These are phyloP conservation scores for Leccinum subgranulosum DNA, from an alignment of 768 basidiomycete genomes.

Conservation along the genomic window DNA sequence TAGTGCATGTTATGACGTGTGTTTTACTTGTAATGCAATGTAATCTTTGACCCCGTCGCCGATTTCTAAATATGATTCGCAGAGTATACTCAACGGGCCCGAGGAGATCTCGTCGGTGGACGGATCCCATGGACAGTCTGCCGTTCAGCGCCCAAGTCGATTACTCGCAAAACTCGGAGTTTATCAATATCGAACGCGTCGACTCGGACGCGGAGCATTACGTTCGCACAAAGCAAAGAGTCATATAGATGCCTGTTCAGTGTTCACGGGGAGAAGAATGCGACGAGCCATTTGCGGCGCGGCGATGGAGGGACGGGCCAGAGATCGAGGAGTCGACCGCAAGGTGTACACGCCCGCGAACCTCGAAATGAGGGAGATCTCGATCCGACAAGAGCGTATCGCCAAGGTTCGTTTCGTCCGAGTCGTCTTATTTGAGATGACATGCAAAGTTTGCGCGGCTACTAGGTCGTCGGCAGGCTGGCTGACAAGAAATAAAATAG, in stretches of 20 bases:
- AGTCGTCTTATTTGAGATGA: neutral
- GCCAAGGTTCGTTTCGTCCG: slow-evolving; percentile 63
- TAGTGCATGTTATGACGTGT: slow-evolving; percentile 15
- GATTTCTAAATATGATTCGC: slow-evolving; percentile 16
- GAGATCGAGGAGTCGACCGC: slow-evolving; percentile 84
- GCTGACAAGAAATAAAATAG: slow-evolving; percentile 49
- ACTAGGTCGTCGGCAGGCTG: slow-evolving; percentile 87
- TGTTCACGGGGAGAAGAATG: slow-evolving; percentile 75
- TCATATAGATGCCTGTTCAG: slow-evolving; percentile 60
- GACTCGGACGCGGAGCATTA: slow-evolving; percentile 68
- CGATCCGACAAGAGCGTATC: slow-evolving; percentile 83
- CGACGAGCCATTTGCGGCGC: slow-evolving; percentile 87
- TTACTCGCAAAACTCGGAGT: slow-evolving; percentile 92
- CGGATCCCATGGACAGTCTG: slow-evolving; percentile 84
- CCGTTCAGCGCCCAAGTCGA: slow-evolving; percentile 98
- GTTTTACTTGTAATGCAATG: slow-evolving; percentile 12
- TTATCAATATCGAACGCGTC: slow-evolving; percentile 72
- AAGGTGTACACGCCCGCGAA: slow-evolving; percentile 94
- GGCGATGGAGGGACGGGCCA: slow-evolving; percentile 80
- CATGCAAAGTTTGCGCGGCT: neutral
- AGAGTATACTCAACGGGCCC: slow-evolving; percentile 92
- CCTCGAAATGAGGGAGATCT: slow-evolving; percentile 79
- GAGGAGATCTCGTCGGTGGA: slow-evolving; percentile 79
- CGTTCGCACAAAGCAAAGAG: neutral
- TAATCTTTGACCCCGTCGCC: neutral